Percentiles rank a stretch among this genome's conserved stretches.
Evolutionary conservation across 139 green algal genomes (phyloP).

Genomic region (Pleodorina starrii): DNA sequence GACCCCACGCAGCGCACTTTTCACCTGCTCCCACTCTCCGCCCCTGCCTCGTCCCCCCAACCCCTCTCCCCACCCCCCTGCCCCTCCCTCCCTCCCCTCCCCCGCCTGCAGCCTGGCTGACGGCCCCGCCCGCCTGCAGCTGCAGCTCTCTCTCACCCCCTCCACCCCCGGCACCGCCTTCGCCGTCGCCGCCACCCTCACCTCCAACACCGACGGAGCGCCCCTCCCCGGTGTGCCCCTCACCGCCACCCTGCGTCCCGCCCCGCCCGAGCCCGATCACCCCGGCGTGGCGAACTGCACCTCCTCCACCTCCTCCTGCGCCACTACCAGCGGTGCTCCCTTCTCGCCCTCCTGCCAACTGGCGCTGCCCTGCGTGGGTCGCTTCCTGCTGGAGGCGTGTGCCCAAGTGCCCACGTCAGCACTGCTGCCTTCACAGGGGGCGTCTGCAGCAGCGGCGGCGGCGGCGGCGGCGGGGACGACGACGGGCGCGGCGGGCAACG

Average conservation of each 20-base stretch:
- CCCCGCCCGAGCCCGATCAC: not conserved
- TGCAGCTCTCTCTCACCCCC: constrained; percentile 48
- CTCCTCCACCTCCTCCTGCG: not conserved
- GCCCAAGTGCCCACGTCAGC: not conserved
- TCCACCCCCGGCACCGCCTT: constrained; percentile 57
- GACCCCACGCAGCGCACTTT: too few relatives aligned
- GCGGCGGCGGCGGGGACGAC: not conserved
- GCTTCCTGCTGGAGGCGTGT: constrained; percentile 54
- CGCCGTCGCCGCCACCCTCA: constrained; percentile 42
- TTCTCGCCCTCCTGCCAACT: constrained; percentile 53
- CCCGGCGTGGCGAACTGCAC: not conserved
- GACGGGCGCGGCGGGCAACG: too few relatives aligned
- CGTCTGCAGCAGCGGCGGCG: not conserved
- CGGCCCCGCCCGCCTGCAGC: constrained; percentile 1
- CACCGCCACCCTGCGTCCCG: constrained; percentile 30
- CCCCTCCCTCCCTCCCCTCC: not conserved
- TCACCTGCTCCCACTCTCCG: too few relatives aligned
- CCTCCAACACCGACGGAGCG: constrained; percentile 55
- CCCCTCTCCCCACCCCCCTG: not conserved
- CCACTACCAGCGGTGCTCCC: not conserved
- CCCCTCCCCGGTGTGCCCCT: constrained; percentile 21
- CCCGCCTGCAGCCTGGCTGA: constrained; percentile 43
- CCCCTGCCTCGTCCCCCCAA: not conserved
- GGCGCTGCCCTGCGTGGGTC: constrained; percentile 57
- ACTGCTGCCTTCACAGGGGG: not conserved